phyloP scores from a whole-genome alignment of 805 yeast species.

The Metschnikowia similis region DNA sequence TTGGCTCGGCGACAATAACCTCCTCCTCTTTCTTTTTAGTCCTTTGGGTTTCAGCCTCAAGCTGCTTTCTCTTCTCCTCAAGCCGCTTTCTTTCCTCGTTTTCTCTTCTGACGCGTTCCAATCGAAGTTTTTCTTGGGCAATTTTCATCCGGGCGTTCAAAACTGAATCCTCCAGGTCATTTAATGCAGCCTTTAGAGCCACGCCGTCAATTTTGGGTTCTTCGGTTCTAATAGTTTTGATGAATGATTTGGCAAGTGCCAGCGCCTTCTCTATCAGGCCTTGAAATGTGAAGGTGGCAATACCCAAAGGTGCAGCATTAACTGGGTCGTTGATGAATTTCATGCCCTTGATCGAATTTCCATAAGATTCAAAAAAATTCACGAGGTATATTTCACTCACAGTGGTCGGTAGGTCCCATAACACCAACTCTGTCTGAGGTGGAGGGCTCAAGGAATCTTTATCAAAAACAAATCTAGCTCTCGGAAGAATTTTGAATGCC shows the following conservation, averaged over 20 bases:
- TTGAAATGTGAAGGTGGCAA: conserved; percentile 59
- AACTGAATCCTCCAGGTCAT: conserved; percentile 39
- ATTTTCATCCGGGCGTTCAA: conserved; percentile 26
- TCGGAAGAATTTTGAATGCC: conserved; percentile 41
- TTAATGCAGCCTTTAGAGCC: conserved; percentile 49
- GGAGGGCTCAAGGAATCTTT: conserved; percentile 69
- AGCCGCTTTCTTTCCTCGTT: conserved; percentile 8
- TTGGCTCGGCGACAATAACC: background rate
- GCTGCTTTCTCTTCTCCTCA: background rate
- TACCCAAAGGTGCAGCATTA: conserved; percentile 75
- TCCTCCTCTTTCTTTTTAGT: conserved; percentile 5
- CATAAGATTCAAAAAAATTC: conserved; percentile 58
- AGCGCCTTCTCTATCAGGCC: conserved; percentile 48
- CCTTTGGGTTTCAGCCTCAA: background rate
- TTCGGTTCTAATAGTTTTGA: conserved; percentile 20
- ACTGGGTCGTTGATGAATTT: conserved; percentile 63
- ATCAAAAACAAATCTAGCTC: conserved; percentile 51
- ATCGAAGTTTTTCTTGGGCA: conserved; percentile 29
- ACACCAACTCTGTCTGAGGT: conserved; percentile 65
- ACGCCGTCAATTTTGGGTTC: conserved; percentile 49
- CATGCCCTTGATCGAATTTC: conserved; percentile 53
- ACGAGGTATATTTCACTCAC: conserved; percentile 42
- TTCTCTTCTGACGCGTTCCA: conserved; percentile 23
- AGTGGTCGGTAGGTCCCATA: conserved; percentile 60
- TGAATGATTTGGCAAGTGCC: conserved; percentile 31